Evolutionary conservation across 2,329 filamentous ascomycete species (phyloP).

Genomic region (Alternaria dauci): DNA sequence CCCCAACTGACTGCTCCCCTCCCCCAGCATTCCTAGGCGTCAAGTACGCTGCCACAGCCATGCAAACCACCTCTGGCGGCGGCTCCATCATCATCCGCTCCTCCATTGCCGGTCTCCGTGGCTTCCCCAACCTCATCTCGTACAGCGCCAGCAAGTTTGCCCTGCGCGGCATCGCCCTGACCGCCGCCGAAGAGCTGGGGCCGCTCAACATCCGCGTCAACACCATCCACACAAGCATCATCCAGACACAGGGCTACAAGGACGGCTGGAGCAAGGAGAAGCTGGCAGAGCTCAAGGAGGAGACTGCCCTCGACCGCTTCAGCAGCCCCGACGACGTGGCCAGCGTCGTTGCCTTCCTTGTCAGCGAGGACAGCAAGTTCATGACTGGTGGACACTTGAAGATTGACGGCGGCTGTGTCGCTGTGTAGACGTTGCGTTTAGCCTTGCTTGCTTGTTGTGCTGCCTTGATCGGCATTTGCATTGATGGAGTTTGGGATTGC

Average conservation of each 20-base stretch:
- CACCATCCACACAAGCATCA: slow-evolving; percentile 53
- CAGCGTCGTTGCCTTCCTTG: slow-evolving; percentile 51
- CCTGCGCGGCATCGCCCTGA: slow-evolving; percentile 50
- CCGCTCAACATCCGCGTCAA: slow-evolving; percentile 52
- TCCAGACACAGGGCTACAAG: slow-evolving; percentile 49
- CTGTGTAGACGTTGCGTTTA: slow-evolving; percentile 24
- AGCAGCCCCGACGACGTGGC: slow-evolving; percentile 51
- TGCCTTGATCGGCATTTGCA: slow-evolving; percentile 21
- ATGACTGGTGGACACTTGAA: slow-evolving; percentile 50
- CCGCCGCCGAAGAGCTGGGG: slow-evolving; percentile 51
- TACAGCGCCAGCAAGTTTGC: slow-evolving; percentile 53
- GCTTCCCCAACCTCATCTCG: slow-evolving; percentile 47
- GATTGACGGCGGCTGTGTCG: slow-evolving; percentile 46
- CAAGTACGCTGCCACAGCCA: slow-evolving; percentile 47
- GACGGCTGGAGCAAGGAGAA: slow-evolving; percentile 48
- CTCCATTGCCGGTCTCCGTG: slow-evolving; percentile 51
- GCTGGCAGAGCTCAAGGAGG: slow-evolving; percentile 43
- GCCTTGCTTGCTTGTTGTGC: not conserved
- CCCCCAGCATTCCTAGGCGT: slow-evolving; percentile 48
- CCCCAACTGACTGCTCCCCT: not conserved
- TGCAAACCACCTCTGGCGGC: slow-evolving; percentile 40
- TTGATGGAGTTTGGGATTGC: slow-evolving; percentile 32
- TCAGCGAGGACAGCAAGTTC: slow-evolving; percentile 51
- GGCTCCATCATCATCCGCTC: slow-evolving; percentile 53
- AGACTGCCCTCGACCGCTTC: slow-evolving; percentile 49